phyloP scores from a whole-genome alignment of 306 rosid genomes.

The Ormosia emarginata region DNA sequence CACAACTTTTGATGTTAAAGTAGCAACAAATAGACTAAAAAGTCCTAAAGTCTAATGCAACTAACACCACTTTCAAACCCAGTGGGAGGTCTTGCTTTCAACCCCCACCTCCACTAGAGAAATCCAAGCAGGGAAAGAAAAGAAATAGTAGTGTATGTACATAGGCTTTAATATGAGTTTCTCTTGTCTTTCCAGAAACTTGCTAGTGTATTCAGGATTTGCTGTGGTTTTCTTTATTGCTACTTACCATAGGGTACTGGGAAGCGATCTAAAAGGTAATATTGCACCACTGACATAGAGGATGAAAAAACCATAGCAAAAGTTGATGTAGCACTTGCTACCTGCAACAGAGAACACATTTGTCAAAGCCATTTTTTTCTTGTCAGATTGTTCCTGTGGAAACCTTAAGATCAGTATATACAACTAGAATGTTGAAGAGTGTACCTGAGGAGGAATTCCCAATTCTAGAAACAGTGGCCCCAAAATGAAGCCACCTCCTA shows the following conservation, averaged over 20 bases:
- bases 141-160: background rate
- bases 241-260: conserved; percentile 71
- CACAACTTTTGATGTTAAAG: background rate
- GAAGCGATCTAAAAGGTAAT: conserved; percentile 64
- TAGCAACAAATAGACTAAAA: background rate
- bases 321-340: conserved; percentile 82
- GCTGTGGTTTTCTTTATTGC: background rate
- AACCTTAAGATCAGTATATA: background rate
- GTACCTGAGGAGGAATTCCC: conserved; percentile 78
- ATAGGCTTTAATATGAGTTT: background rate
- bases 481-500: conserved; percentile 67
- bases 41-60: background rate
- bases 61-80: background rate
- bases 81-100: background rate
- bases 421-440: background rate
- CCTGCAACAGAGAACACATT: conserved; percentile 31
- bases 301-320: conserved; percentile 74
- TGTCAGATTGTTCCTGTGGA: background rate
- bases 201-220: background rate
- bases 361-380: background rate
- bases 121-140: background rate
- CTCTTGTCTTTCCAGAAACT: background rate
- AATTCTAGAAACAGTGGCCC: conserved; percentile 71
- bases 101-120: background rate
- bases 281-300: conserved; percentile 79